Conservation (phyloP, 2,329 filamentous ascomycete genomes). For the Colletotrichum eremochloae region DNA sequence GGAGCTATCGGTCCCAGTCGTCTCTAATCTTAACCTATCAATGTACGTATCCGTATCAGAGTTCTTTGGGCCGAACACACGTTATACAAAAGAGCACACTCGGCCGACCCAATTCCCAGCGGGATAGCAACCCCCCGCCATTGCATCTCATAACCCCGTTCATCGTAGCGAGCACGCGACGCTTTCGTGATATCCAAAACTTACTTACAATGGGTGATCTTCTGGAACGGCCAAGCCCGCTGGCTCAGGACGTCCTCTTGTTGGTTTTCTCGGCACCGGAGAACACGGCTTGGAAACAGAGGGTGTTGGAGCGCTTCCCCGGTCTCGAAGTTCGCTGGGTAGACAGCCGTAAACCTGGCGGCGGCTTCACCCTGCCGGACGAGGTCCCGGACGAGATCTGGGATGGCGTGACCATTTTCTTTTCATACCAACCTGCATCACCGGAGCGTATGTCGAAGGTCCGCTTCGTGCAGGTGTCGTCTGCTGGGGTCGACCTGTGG, state of each 20-base stretch:
- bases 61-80: neutral
- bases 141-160: too few species aligned
- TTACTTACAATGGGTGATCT: slow-evolving; percentile 24
- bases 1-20: neutral
- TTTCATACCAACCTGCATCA: slow-evolving; percentile 50
- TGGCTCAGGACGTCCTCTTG: slow-evolving; percentile 57
- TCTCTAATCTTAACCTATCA: neutral
- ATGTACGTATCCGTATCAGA: neutral
- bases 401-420: slow-evolving; percentile 58
- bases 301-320: slow-evolving; percentile 52
- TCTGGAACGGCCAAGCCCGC: slow-evolving; percentile 17
- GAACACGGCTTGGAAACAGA: slow-evolving; percentile 52
- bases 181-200: too few species aligned
- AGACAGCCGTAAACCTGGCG: slow-evolving; percentile 41
- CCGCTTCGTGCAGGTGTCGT: slow-evolving; percentile 60
- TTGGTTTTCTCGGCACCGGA: slow-evolving; percentile 52
- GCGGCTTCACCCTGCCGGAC: slow-evolving; percentile 43
- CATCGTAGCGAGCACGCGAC: neutral
- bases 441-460: slow-evolving; percentile 51
- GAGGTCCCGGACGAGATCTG: slow-evolving; percentile 50
- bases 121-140: neutral
- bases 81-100: neutral
- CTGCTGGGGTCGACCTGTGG: slow-evolving; percentile 60
- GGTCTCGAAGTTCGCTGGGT: slow-evolving; percentile 55
- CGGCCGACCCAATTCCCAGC: neutral